Conservation (phyloP, 2,329 filamentous ascomycete genomes). For the Cladosporium sphaerospermum region DNA sequence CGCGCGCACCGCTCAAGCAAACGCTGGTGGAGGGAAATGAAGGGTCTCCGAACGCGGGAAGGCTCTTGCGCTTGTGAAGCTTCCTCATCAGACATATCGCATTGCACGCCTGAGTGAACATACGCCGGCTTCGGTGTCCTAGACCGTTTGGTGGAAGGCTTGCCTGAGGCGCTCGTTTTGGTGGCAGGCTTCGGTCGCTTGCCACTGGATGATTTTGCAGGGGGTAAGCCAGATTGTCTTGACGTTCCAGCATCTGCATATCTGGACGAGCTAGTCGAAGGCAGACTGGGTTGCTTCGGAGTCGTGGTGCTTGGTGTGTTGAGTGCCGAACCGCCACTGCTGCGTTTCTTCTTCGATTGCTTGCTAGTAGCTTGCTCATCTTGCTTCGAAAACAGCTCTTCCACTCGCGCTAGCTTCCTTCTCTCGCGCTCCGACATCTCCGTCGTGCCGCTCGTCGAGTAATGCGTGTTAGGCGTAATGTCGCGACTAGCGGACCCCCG, state of each 20-base stretch:
- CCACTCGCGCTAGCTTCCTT: slow-evolving; percentile 57
- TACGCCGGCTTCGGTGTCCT: slow-evolving; percentile 26
- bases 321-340: slow-evolving; percentile 49
- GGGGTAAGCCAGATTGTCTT: slow-evolving; percentile 18
- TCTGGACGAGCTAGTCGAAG: slow-evolving; percentile 24
- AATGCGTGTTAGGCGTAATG: slow-evolving; percentile 52
- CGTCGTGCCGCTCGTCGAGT: slow-evolving; percentile 42
- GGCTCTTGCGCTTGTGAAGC: slow-evolving; percentile 14
- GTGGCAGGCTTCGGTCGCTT: slow-evolving; percentile 16
- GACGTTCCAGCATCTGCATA: slow-evolving; percentile 25
- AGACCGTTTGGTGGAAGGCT: neutral
- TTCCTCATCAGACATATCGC: slow-evolving; percentile 31
- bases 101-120: slow-evolving; percentile 26
- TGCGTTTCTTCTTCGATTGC: slow-evolving; percentile 50
- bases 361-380: slow-evolving; percentile 51
- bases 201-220: slow-evolving; percentile 15
- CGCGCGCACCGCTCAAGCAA: slow-evolving; percentile 29
- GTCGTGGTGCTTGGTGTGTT: slow-evolving; percentile 44
- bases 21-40: slow-evolving; percentile 26
- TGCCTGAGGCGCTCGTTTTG: slow-evolving; percentile 3
- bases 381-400: slow-evolving; percentile 56
- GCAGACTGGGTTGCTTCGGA: slow-evolving; percentile 36
- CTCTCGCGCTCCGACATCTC: slow-evolving; percentile 57
- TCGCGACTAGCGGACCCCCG: slow-evolving; percentile 54
- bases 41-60: slow-evolving; percentile 20